phyloP scores from a whole-genome alignment of 2,329 filamentous ascomycete genomes.

The Calonectria pseudoreteaudii region DNA sequence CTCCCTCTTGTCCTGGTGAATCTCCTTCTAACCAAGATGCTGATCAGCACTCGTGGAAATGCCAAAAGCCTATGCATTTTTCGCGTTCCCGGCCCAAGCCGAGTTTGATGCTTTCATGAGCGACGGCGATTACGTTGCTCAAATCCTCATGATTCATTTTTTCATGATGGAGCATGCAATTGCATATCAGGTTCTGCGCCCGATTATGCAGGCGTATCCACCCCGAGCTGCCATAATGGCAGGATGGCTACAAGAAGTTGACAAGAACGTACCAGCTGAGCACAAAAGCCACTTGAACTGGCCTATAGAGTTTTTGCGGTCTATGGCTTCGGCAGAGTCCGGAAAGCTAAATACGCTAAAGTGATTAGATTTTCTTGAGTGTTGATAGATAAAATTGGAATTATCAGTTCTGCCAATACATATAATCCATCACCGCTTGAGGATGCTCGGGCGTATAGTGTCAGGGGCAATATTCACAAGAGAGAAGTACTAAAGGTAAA shows the following conservation, averaged over 20 bases:
- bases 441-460: neutral
- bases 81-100: neutral
- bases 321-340: neutral
- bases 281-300: slow-evolving; percentile 19
- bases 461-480: too few species aligned
- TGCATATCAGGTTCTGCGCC: neutral
- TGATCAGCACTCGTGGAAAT: neutral
- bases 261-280: neutral
- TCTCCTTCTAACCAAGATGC: neutral
- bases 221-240: slow-evolving; percentile 12
- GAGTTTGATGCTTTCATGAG: slow-evolving; percentile 24
- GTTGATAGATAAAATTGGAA: neutral
- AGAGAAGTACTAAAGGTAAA: too few species aligned
- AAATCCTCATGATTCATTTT: slow-evolving; percentile 27
- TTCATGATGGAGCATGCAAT: slow-evolving; percentile 25
- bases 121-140: slow-evolving; percentile 4
- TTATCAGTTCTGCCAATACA: neutral
- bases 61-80: slow-evolving; percentile 3
- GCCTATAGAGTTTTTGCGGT: slow-evolving; percentile 17
- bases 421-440: neutral
- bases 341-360: too few species aligned
- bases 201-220: slow-evolving; percentile 9
- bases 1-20: fast-evolving
- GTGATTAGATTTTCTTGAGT: neutral
- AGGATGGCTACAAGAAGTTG: slow-evolving; percentile 7